A percentile compares a stretch with the other conserved stretches of the same genome.
These are phyloP conservation scores for Scutellaria baicalensis DNA, from an alignment of 257 asterid genomes.

Conservation along the genomic window DNA sequence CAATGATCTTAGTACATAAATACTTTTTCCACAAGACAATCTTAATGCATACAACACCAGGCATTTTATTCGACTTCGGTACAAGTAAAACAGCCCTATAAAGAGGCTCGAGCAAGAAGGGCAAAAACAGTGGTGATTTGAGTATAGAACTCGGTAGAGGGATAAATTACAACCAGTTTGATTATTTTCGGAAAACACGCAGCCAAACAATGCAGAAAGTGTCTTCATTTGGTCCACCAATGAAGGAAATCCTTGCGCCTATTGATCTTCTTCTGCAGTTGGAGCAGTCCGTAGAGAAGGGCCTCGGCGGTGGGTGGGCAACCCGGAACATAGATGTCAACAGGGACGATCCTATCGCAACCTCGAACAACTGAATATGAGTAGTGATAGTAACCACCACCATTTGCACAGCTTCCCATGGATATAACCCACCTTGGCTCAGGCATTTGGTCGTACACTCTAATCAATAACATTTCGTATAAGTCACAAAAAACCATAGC, in stretches of 20 bases:
- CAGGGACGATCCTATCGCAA: slow-evolving; percentile 97
- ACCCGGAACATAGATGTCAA: slow-evolving; percentile 93
- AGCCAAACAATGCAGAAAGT: not conserved
- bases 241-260: slow-evolving; percentile 92
- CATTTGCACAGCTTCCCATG: slow-evolving; percentile 99
- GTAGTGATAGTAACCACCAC: slow-evolving; percentile 98
- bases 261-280: slow-evolving; percentile 92
- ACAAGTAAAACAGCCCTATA: not conserved
- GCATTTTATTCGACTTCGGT: too few relatives aligned
- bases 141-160: not conserved
- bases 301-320: slow-evolving; percentile 99
- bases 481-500: not conserved
- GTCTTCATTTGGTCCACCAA: slow-evolving; percentile 85
- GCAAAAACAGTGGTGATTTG: not conserved
- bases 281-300: slow-evolving; percentile 88
- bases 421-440: slow-evolving; percentile 99
- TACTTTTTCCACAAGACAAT: too few relatives aligned
- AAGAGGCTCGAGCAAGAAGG: not conserved
- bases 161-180: not conserved
- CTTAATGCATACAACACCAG: too few relatives aligned
- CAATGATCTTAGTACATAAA: too few relatives aligned
- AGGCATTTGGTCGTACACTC: slow-evolving; percentile 98
- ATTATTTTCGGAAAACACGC: slow-evolving; percentile 25
- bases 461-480: slow-evolving; percentile 23
- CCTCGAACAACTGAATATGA: slow-evolving; percentile 94